A percentile compares a stretch with the other conserved stretches of the same genome.
Evolutionary conservation across 139 green algal species (phyloP).

Genomic region (Nannochloris sp.): DNA sequence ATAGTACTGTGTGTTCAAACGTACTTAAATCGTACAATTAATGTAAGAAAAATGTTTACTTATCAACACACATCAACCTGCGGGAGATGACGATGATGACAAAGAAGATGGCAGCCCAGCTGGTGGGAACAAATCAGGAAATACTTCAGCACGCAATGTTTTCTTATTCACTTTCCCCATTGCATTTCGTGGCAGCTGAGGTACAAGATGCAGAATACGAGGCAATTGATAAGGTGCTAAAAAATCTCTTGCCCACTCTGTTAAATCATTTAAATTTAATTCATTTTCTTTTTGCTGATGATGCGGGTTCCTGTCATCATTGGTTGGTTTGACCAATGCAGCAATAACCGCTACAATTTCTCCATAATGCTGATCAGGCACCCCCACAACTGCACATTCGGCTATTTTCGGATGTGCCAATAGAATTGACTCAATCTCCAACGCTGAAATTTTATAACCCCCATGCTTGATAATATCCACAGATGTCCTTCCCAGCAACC

Average conservation of each 20-base stretch:
- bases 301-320: neutral
- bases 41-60: no score
- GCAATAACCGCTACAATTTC: conserved; percentile 20
- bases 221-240: conserved; percentile 73
- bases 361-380: conserved; percentile 70
- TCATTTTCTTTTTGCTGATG: neutral
- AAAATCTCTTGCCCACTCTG: conserved; percentile 28
- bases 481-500: conserved; percentile 74
- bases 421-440: conserved; percentile 74
- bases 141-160: conserved; percentile 31
- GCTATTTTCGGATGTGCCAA: conserved; percentile 59
- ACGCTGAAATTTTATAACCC: conserved; percentile 83
- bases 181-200: conserved; percentile 77
- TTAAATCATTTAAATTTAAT: conserved; percentile 19
- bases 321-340: neutral
- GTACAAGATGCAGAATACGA: conserved; percentile 36
- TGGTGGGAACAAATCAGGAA: neutral
- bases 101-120: neutral
- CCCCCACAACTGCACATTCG: conserved; percentile 80
- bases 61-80: no score
- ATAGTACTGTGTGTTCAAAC: no score
- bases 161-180: conserved; percentile 99
- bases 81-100: no score
- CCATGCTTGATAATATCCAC: conserved; percentile 95
- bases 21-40: no score